Percentiles rank a stretch among this genome's conserved stretches.
These are phyloP conservation scores for Penstemon davidsonii DNA, from an alignment of 257 asterid species.

Conservation along the genomic window DNA sequence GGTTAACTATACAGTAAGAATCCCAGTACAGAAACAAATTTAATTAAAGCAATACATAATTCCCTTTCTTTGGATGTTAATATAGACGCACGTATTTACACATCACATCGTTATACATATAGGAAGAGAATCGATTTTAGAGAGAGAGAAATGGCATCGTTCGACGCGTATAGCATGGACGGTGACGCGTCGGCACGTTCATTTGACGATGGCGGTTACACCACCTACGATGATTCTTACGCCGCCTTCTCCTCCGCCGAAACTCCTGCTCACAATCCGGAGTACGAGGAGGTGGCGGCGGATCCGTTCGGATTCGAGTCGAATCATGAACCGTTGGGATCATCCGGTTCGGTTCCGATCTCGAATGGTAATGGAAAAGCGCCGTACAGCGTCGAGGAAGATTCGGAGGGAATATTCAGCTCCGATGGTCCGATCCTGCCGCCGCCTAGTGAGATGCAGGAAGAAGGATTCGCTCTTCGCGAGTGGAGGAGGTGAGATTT, in stretches of 20 bases:
- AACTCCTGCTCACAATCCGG: constrained; percentile 41
- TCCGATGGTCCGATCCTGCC: constrained; percentile 62
- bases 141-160: constrained; percentile 54
- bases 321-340: too few relatives aligned
- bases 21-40: neutral
- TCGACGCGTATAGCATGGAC: constrained; percentile 70
- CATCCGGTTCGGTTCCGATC: constrained; percentile 36
- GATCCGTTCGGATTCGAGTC: neutral
- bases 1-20: neutral
- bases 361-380: constrained; percentile 47
- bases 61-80: constrained; percentile 17
- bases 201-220: constrained; percentile 58
- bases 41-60: neutral
- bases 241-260: constrained; percentile 54
- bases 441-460: constrained; percentile 56
- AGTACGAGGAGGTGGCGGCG: constrained; percentile 56
- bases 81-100: constrained; percentile 25
- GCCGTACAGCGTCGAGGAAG: constrained; percentile 39
- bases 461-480: constrained; percentile 55
- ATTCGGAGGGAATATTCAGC: constrained; percentile 46
- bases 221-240: constrained; percentile 49
- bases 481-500: constrained; percentile 54
- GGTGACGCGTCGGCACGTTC: constrained; percentile 53
- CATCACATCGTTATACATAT: constrained; percentile 5
- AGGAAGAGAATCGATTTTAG: constrained; percentile 14